These are phyloP conservation scores for Arthrobotrys sinensis DNA, from an alignment of 2,329 filamentous ascomycete genomes.

Conservation along the genomic window DNA sequence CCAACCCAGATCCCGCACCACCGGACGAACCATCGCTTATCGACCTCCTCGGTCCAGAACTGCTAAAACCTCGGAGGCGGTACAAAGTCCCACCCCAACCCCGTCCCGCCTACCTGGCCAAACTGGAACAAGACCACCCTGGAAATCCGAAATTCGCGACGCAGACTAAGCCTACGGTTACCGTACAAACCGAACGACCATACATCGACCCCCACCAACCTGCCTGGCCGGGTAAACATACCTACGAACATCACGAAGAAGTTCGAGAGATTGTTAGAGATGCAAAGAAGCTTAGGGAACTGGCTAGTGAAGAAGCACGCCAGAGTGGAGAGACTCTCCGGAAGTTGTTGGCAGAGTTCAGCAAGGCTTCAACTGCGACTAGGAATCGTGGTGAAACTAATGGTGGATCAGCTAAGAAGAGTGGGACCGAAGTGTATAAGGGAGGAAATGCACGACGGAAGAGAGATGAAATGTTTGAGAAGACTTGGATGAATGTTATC, in stretches of 20 bases:
- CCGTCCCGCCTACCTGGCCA: constrained; percentile 49
- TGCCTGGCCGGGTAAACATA: constrained; percentile 76
- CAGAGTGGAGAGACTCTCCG: constrained; percentile 77
- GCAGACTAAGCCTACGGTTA: constrained; percentile 70
- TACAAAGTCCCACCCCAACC: constrained; percentile 39
- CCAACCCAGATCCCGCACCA: constrained; percentile 48
- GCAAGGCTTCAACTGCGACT: constrained; percentile 45
- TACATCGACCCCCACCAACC: constrained; percentile 77
- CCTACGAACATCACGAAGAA: constrained; percentile 75
- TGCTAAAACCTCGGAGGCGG: constrained; percentile 60
- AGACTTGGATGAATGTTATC: constrained; percentile 58
- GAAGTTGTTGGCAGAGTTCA: constrained; percentile 71
- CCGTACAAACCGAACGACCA: constrained; percentile 68
- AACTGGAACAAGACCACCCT: constrained; percentile 64
- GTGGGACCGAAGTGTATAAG: constrained; percentile 38
- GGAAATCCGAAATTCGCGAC: constrained; percentile 70
- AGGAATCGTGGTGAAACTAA: constrained; percentile 37
- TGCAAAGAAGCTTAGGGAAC: constrained; percentile 74
- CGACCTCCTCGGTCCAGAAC: constrained; percentile 62
- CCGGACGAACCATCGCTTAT: constrained; percentile 57
- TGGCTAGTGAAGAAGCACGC: constrained; percentile 77
- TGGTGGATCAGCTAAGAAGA: constrained; percentile 28
- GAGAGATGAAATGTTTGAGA: constrained; percentile 55
- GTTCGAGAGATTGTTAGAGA: constrained; percentile 75
- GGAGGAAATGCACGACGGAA: constrained; percentile 56